A percentile compares a stretch with the other conserved stretches of the same genome.
Evolutionary conservation across 306 rosid genomes (phyloP).

Genomic region (Quercus dentata): DNA sequence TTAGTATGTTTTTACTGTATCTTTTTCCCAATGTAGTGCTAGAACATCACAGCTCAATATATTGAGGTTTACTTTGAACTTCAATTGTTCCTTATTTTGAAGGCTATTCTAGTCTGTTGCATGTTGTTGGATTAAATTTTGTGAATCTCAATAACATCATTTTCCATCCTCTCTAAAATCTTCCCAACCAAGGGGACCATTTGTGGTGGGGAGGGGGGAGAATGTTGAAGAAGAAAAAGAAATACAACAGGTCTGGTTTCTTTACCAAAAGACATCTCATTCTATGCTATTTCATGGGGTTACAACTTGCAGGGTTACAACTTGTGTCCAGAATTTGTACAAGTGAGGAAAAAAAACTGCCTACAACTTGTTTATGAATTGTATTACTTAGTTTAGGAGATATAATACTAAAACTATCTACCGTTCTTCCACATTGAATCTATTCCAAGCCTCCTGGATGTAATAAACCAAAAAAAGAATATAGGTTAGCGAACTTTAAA

Average conservation of each 20-base stretch:
- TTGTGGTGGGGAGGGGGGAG: too few species aligned
- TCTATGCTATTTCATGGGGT: neutral
- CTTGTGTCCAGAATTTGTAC: neutral
- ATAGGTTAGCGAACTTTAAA: neutral
- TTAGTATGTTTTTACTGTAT: too few species aligned
- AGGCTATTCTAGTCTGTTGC: neutral
- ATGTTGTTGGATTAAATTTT: neutral
- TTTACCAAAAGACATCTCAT: neutral
- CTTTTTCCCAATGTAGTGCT: neutral
- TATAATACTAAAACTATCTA: conserved; percentile 19
- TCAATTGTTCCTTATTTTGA: neutral
- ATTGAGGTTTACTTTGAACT: neutral
- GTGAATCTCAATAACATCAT: too few species aligned
- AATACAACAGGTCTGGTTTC: neutral
- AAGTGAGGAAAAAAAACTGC: neutral
- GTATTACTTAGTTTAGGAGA: conserved; percentile 11
- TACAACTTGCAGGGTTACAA: neutral
- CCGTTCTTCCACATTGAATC: conserved; percentile 84
- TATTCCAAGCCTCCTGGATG: conserved; percentile 94
- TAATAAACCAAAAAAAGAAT: neutral
- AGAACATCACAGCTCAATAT: neutral
- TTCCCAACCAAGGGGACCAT: too few species aligned
- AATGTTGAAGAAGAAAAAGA: neutral
- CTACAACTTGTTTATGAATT: neutral
- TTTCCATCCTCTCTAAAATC: too few species aligned